These are phyloP conservation scores for Fusarium odoratissimum DNA, from an alignment of 2,329 filamentous ascomycete genomes.

Conservation along the genomic window DNA sequence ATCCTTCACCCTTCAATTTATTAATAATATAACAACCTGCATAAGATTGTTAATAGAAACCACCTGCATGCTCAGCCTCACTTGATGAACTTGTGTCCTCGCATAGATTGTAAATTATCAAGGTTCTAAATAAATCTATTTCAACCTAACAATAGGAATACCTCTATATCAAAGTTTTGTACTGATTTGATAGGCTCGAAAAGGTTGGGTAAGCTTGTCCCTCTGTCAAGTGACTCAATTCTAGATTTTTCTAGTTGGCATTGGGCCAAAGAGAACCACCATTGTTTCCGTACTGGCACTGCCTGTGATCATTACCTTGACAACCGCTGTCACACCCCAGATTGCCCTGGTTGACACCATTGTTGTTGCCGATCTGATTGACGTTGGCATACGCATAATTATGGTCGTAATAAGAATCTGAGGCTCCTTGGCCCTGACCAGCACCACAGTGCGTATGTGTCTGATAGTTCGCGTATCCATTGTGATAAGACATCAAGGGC, in stretches of 20 bases:
- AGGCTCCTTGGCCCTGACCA: not conserved
- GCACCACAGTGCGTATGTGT: not conserved
- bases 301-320: not conserved
- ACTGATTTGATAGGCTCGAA: accelerated
- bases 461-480: not conserved
- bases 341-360: not conserved
- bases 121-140: accelerated
- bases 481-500: not conserved
- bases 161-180: accelerated
- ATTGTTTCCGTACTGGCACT: not conserved
- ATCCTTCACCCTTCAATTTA: not conserved
- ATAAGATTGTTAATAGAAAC: not conserved
- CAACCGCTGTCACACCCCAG: not conserved
- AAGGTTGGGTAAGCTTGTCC: not conserved
- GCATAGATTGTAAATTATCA: accelerated
- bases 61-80: not conserved
- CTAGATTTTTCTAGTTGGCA: not conserved
- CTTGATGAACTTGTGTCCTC: not conserved
- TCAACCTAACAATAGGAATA: too few species aligned
- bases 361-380: not conserved
- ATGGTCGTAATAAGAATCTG: not conserved
- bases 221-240: not conserved
- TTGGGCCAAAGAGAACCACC: not conserved
- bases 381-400: not conserved
- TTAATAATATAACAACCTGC: accelerated